A percentile compares a stretch with the other conserved stretches of the same genome.
phyloP scores from a whole-genome alignment of 495 filamentous ascomycete genomes.

The Cercophora sp. region DNA sequence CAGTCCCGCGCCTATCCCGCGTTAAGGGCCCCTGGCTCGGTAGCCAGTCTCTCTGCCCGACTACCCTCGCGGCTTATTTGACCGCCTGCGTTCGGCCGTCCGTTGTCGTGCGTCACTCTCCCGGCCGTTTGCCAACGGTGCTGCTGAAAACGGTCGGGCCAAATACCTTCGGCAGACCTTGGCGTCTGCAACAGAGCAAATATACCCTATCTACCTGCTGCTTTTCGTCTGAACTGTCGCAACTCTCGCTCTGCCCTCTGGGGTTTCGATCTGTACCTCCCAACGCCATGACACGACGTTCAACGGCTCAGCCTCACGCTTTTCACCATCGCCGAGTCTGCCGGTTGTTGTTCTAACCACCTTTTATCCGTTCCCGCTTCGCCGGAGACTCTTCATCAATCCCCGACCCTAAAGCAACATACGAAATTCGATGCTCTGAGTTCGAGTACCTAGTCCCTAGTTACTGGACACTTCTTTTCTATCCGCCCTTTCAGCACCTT shows the following conservation, averaged over 20 bases:
- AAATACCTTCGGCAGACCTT: slow-evolving; percentile 10
- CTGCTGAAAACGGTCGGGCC: slow-evolving; percentile 8
- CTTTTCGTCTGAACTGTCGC: slow-evolving; percentile 5
- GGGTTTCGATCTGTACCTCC: neutral
- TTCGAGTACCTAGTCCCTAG: too few relatives aligned
- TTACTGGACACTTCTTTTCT: too few relatives aligned
- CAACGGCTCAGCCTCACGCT: slow-evolving; percentile 18
- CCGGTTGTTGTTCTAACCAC: neutral
- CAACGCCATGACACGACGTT: slow-evolving; percentile 15
- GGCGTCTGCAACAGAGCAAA: slow-evolving; percentile 9
- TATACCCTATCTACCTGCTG: slow-evolving; percentile 14
- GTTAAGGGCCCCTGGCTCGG: neutral
- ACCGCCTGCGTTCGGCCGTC: neutral
- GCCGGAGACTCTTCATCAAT: too few relatives aligned
- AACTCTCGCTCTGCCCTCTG: slow-evolving; percentile 3
- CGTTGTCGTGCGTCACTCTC: slow-evolving; percentile 4
- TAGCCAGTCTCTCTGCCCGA: neutral
- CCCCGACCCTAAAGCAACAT: too few relatives aligned
- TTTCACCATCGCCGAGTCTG: slow-evolving; percentile 16
- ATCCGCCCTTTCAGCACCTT: too few relatives aligned
- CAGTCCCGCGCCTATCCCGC: neutral
- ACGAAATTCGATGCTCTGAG: too few relatives aligned
- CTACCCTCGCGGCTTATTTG: neutral
- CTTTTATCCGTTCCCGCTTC: too few relatives aligned
- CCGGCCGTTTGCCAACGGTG: slow-evolving; percentile 14